Conservation (phyloP, 2,329 filamentous ascomycete genomes). For the Leptographium flavum region DNA sequence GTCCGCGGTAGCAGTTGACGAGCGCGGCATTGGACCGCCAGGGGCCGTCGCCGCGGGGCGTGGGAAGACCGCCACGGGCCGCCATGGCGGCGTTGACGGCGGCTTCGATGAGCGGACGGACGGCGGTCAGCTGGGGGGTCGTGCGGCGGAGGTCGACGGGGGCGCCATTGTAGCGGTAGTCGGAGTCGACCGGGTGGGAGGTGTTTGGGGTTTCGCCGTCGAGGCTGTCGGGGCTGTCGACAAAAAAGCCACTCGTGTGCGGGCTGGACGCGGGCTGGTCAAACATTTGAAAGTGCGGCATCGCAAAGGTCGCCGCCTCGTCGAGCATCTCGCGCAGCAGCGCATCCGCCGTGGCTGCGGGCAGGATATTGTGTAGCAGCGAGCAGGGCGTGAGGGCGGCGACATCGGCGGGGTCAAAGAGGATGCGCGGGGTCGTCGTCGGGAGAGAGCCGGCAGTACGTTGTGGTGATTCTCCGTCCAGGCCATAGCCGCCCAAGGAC, state of each 20-base stretch:
- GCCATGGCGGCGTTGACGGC: slow-evolving; percentile 73
- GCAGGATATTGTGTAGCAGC: slow-evolving; percentile 83
- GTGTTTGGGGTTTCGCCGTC: not conserved
- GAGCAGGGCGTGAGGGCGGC: slow-evolving; percentile 77
- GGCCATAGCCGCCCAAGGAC: slow-evolving; percentile 45
- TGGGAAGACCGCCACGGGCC: slow-evolving; percentile 54
- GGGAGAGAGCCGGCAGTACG: no score
- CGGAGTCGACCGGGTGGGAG: slow-evolving; percentile 18
- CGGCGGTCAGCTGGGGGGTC: slow-evolving; percentile 57
- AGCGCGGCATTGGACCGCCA: slow-evolving; percentile 87
- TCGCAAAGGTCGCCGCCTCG: slow-evolving; percentile 52
- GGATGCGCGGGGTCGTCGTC: slow-evolving; percentile 28
- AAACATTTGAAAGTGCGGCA: slow-evolving; percentile 66
- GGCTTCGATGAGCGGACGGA: slow-evolving; percentile 55
- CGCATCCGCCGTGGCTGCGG: slow-evolving; percentile 52
- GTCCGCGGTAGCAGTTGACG: slow-evolving; percentile 85
- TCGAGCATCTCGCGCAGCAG: slow-evolving; percentile 62
- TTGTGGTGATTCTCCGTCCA: no score
- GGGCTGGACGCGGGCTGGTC: slow-evolving; percentile 75
- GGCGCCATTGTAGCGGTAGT: slow-evolving; percentile 78
- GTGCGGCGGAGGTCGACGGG: slow-evolving; percentile 59
- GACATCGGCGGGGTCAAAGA: slow-evolving; percentile 72
- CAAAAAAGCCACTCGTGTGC: slow-evolving; percentile 73
- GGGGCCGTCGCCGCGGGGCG: no score
- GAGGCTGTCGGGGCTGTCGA: slow-evolving; percentile 35